Evolutionary conservation across 73 alveolate species (phyloP).

Genomic region (Effrenium voratum): DNA sequence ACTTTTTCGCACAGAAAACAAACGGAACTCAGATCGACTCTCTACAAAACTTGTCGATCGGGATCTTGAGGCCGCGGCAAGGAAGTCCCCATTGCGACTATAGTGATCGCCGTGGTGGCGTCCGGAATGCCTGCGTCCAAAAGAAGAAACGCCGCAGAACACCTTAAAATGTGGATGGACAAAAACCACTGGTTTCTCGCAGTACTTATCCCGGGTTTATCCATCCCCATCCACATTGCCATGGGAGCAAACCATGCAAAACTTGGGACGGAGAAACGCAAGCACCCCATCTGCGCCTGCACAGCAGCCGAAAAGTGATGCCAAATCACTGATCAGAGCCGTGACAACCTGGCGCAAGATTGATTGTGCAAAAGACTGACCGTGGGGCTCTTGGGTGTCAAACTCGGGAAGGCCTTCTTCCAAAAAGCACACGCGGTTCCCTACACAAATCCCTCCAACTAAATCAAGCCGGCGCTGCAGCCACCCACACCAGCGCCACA

Average conservation of each 20-base stretch:
- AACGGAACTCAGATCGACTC: no score
- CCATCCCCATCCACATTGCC: neutral
- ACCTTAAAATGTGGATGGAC: neutral
- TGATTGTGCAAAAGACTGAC: no score
- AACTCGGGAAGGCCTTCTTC: no score
- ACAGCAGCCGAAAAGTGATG: constrained; percentile 95
- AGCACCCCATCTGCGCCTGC: constrained; percentile 30
- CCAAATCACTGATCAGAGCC: constrained; percentile 95
- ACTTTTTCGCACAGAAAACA: no score
- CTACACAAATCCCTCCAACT: no score
- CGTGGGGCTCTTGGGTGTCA: no score
- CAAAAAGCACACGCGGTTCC: no score
- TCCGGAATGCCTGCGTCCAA: constrained; percentile 61
- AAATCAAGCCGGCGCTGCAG: neutral
- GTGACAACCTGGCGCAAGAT: constrained; percentile 69
- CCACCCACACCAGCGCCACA: constrained; percentile 58
- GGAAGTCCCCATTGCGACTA: constrained; percentile 96
- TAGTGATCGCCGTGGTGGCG: constrained; percentile 95
- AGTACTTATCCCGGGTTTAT: neutral
- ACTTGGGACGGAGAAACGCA: neutral
- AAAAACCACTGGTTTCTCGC: neutral
- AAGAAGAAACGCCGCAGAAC: neutral
- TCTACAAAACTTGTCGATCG: no score
- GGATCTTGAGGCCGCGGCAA: neutral
- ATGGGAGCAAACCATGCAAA: neutral